Conservation (phyloP, 305 asterid species). For the Fraxinus dipetala region DNA sequence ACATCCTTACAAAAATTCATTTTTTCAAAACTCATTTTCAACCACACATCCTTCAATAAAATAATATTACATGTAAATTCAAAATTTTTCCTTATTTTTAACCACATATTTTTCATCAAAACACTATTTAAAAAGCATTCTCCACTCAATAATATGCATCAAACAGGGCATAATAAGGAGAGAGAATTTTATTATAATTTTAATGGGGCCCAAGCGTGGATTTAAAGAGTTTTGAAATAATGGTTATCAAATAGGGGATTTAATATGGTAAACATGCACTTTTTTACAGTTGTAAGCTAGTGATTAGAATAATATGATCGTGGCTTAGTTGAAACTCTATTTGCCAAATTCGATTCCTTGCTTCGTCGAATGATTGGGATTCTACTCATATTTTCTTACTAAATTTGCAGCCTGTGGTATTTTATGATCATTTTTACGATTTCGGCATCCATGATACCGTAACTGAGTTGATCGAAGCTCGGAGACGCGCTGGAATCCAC, state of each 20-base stretch:
- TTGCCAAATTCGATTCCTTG: background rate
- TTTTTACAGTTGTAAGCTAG: background rate
- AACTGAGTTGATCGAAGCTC: constrained; percentile 41
- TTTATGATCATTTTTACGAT: constrained; percentile 44
- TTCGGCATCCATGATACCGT: constrained; percentile 39
- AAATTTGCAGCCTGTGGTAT: constrained; percentile 34
- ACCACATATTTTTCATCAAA: too few species aligned
- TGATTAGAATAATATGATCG: background rate
- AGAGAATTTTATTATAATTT: background rate
- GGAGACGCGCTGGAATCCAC: constrained; percentile 40
- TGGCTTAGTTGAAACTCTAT: background rate
- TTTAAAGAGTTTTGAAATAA: background rate
- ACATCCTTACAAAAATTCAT: too few species aligned
- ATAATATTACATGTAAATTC: too few species aligned
- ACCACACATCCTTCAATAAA: too few species aligned
- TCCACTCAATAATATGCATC: too few species aligned
- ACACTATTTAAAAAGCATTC: too few species aligned
- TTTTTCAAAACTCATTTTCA: too few species aligned
- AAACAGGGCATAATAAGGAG: too few species aligned
- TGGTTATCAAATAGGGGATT: too few species aligned
- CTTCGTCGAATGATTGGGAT: background rate
- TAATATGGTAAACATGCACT: background rate
- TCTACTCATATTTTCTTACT: background rate
- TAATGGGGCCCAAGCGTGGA: background rate
- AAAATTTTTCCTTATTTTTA: too few species aligned